Percentiles rank a stretch among this genome's conserved stretches.
Evolutionary conservation across 2,329 filamentous ascomycete genomes (phyloP).

Genomic region (Esteya vermicola): DNA sequence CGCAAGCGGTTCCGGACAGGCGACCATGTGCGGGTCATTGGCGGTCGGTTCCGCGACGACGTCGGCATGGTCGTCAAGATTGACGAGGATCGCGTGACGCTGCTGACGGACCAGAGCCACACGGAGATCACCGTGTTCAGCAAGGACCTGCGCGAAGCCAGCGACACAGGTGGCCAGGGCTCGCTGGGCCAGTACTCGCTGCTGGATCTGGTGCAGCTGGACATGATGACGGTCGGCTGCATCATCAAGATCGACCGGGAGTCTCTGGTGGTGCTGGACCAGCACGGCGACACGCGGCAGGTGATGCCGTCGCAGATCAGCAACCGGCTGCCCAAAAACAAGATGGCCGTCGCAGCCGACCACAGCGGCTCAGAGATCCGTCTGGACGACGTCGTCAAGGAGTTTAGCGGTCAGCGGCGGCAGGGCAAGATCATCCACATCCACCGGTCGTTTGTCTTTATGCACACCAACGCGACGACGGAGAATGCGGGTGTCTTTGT

Average conservation of each 20-base stretch:
- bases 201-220: conserved; percentile 86
- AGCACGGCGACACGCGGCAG: conserved; percentile 70
- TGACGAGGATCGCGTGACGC: conserved; percentile 78
- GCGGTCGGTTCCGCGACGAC: conserved; percentile 86
- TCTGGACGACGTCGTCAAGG: conserved; percentile 81
- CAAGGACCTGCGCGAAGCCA: conserved; percentile 87
- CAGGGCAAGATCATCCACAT: conserved; percentile 88
- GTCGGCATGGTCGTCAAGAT: conserved; percentile 96
- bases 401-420: conserved; percentile 71
- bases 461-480: conserved; percentile 68
- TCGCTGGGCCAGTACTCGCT: conserved; percentile 80
- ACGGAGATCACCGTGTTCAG: conserved; percentile 95
- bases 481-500: conserved; percentile 90
- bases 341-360: conserved; percentile 80
- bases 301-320: conserved; percentile 84
- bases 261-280: conserved; percentile 77
- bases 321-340: conserved; percentile 72
- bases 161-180: conserved; percentile 77
- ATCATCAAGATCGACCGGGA: conserved; percentile 93
- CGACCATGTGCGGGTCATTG: conserved; percentile 98
- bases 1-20: conserved; percentile 86
- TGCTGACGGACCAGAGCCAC: conserved; percentile 85
- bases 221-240: conserved; percentile 81
- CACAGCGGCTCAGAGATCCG: conserved; percentile 87
- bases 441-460: conserved; percentile 80